Percentiles rank a stretch among this genome's conserved stretches.
These are phyloP conservation scores for Tuber melanosporum DNA, from an alignment of 495 filamentous ascomycete genomes.

Conservation along the genomic window DNA sequence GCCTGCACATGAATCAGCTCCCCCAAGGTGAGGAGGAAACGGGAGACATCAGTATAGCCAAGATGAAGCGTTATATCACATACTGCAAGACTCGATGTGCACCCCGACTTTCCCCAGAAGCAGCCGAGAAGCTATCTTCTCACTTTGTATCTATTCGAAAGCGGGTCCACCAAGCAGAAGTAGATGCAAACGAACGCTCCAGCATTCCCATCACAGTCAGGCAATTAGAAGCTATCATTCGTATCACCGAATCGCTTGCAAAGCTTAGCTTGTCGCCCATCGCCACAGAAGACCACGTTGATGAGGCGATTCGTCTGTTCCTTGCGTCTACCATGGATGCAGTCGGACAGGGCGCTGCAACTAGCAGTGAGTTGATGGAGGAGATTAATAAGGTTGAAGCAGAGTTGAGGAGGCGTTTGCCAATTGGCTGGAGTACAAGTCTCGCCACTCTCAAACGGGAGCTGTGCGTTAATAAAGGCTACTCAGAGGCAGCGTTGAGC, in stretches of 20 bases:
- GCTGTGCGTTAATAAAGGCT: constrained; percentile 82
- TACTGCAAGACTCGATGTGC: constrained; percentile 95
- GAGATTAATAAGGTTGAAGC: constrained; percentile 84
- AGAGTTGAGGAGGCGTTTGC: constrained; percentile 78
- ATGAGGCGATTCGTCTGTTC: constrained; percentile 97
- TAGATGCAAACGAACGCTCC: constrained; percentile 77
- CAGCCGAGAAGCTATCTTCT: constrained; percentile 90
- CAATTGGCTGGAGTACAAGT: constrained; percentile 92
- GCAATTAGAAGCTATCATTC: constrained; percentile 93
- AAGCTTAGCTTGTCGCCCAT: constrained; percentile 80
- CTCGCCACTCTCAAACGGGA: constrained; percentile 78
- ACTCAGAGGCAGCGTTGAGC: constrained; percentile 75
- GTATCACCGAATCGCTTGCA: constrained; percentile 92
- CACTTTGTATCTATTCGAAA: constrained; percentile 96
- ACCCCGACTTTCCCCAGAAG: constrained; percentile 82
- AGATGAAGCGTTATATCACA: constrained; percentile 96
- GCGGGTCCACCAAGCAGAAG: constrained; percentile 84
- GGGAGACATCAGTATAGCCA: constrained; percentile 83
- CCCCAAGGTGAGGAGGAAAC: constrained; percentile 60
- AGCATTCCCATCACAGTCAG: constrained; percentile 96
- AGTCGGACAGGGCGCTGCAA: constrained; percentile 77
- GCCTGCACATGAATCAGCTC: constrained; percentile 84
- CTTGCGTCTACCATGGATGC: constrained; percentile 97
- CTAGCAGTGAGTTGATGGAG: constrained; percentile 80
- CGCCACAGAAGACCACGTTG: constrained; percentile 84